Conservation (phyloP, 768 basidiomycete genomes). For the Chalciporus pseudorubinellus region DNA sequence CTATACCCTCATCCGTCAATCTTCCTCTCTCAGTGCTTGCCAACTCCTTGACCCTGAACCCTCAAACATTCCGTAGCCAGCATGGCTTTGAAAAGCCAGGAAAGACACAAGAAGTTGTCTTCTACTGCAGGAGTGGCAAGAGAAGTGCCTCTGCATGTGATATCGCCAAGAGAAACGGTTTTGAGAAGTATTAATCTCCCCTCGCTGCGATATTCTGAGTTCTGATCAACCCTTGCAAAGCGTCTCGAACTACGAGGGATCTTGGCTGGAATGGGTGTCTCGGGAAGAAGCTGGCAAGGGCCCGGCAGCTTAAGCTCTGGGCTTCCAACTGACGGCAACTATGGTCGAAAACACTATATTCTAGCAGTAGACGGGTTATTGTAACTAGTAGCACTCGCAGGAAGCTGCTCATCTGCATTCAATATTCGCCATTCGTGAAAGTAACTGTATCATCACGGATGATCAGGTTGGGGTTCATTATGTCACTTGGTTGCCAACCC, state of each 20-base stretch:
- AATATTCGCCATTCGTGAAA: too few relatives aligned
- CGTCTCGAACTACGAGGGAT: slow-evolving; percentile 77
- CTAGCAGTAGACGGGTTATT: not conserved
- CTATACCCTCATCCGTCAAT: slow-evolving; percentile 90
- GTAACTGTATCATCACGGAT: too few relatives aligned
- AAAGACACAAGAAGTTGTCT: slow-evolving; percentile 71
- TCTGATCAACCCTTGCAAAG: slow-evolving; percentile 28
- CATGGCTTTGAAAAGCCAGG: slow-evolving; percentile 76
- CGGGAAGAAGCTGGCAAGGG: slow-evolving; percentile 45
- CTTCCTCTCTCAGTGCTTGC: slow-evolving; percentile 80
- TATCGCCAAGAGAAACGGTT: slow-evolving; percentile 79
- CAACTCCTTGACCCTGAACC: slow-evolving; percentile 56
- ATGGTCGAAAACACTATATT: not conserved
- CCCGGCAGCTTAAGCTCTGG: slow-evolving; percentile 4
- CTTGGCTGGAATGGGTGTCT: slow-evolving; percentile 84
- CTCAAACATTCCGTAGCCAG: slow-evolving; percentile 56
- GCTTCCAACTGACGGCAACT: not conserved
- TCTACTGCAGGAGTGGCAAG: slow-evolving; percentile 89
- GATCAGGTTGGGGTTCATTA: too few relatives aligned
- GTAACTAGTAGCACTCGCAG: not conserved
- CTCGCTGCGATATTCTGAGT: not conserved
- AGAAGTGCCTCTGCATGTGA: slow-evolving; percentile 81
- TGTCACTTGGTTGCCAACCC: not conserved
- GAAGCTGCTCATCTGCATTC: not conserved
- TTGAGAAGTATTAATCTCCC: slow-evolving; percentile 57